Conservation (phyloP, 257 asterid genomes). For the Nicotiana benthamiana region DNA sequence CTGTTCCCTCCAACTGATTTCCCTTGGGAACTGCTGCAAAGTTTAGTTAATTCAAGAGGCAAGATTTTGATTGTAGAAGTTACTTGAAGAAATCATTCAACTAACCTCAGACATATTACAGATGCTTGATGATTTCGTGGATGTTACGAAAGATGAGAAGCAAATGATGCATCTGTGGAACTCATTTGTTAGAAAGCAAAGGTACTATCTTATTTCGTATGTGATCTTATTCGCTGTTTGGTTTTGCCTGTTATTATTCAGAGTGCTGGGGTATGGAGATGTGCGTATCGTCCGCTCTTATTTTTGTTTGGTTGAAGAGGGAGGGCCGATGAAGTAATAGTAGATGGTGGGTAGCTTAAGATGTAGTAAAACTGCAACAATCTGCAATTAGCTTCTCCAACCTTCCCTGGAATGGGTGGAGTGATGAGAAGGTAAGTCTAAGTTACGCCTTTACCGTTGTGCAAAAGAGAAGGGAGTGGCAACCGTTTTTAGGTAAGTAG, state of each 20-base stretch:
- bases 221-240: neutral
- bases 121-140: constrained; percentile 99
- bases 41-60: neutral
- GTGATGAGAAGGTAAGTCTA: neutral
- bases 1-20: neutral
- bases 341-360: neutral
- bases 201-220: constrained; percentile 33
- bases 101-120: constrained; percentile 23
- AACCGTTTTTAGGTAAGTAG: neutral
- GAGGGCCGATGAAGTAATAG: neutral
- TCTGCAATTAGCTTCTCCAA: neutral
- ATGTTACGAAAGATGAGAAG: constrained; percentile 92
- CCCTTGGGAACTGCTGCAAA: neutral
- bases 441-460: neutral
- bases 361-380: neutral
- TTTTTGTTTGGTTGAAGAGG: neutral
- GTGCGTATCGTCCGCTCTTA: neutral
- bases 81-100: neutral
- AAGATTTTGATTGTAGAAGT: neutral
- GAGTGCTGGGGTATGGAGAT: neutral
- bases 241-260: neutral
- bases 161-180: constrained; percentile 98
- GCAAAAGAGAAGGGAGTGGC: neutral
- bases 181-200: constrained; percentile 91
- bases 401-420: neutral